phyloP scores from a whole-genome alignment of 2,329 filamentous ascomycete species.

The Simplicillium sp. region DNA sequence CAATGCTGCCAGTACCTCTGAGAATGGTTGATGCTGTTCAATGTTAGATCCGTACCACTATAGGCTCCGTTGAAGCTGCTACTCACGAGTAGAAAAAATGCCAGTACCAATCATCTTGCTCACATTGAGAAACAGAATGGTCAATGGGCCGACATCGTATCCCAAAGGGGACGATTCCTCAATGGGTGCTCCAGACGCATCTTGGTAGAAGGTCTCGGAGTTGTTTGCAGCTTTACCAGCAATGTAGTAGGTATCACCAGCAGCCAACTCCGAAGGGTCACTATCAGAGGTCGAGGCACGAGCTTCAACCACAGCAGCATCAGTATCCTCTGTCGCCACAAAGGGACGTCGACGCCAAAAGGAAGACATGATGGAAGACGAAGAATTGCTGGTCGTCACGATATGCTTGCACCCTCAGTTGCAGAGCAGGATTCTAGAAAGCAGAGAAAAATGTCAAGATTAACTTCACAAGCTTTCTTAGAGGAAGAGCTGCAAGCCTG shows the following conservation, averaged over 20 bases:
- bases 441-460: too few relatives aligned
- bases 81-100: slow-evolving; percentile 47
- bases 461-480: too few relatives aligned
- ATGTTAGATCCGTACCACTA: neutral
- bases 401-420: too few relatives aligned
- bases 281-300: too few relatives aligned
- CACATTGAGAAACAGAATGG: slow-evolving; percentile 45
- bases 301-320: too few relatives aligned
- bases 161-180: slow-evolving; percentile 43
- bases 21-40: slow-evolving; percentile 40
- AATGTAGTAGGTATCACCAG: slow-evolving; percentile 30
- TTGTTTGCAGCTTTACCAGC: slow-evolving; percentile 31
- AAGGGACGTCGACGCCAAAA: too few relatives aligned
- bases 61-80: neutral
- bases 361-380: too few relatives aligned
- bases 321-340: too few relatives aligned
- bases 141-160: slow-evolving; percentile 37
- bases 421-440: too few relatives aligned
- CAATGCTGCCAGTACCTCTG: slow-evolving; percentile 44
- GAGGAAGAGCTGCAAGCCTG: too few relatives aligned
- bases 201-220: slow-evolving; percentile 36
- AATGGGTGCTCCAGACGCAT: slow-evolving; percentile 45
- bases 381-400: too few relatives aligned
- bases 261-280: slow-evolving; percentile 2
- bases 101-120: slow-evolving; percentile 48